Evolutionary conservation across 768 basidiomycete genomes (phyloP).

Genomic region (Boletus rufocinnamomeus): DNA sequence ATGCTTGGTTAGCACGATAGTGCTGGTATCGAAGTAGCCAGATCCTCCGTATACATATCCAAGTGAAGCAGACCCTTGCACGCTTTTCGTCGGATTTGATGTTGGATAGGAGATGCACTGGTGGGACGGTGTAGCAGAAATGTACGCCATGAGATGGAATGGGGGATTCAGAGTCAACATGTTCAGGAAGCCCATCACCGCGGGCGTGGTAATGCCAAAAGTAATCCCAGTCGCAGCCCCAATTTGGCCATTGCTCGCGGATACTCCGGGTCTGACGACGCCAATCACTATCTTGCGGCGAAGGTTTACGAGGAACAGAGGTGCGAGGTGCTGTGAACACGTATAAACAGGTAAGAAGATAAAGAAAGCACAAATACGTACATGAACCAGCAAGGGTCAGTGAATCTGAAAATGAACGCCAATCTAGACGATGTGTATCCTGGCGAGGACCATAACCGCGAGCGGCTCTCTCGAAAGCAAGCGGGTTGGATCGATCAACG

Average conservation of each 20-base stretch:
- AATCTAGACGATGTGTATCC: background rate
- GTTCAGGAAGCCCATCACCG: background rate
- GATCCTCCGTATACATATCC: background rate
- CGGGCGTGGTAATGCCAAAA: background rate
- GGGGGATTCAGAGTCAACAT: background rate
- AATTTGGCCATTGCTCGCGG: background rate
- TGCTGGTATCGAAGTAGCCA: background rate
- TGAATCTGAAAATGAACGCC: too few species aligned
- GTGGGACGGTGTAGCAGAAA: background rate
- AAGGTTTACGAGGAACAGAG: background rate
- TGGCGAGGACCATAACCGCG: background rate
- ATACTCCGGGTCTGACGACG: background rate
- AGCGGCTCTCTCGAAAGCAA: background rate
- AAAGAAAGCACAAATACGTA: too few species aligned
- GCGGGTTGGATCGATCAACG: background rate
- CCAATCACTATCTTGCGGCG: background rate
- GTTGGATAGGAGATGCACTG: background rate
- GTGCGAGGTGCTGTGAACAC: too few species aligned
- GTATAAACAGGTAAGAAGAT: too few species aligned
- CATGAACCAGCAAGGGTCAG: too few species aligned
- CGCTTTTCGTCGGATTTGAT: background rate
- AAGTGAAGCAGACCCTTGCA: background rate
- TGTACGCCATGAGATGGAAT: background rate
- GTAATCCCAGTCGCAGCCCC: background rate
- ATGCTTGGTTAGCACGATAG: background rate